Evolutionary conservation across 805 yeast species (phyloP).

Genomic region (Saturnispora gosingensis): DNA sequence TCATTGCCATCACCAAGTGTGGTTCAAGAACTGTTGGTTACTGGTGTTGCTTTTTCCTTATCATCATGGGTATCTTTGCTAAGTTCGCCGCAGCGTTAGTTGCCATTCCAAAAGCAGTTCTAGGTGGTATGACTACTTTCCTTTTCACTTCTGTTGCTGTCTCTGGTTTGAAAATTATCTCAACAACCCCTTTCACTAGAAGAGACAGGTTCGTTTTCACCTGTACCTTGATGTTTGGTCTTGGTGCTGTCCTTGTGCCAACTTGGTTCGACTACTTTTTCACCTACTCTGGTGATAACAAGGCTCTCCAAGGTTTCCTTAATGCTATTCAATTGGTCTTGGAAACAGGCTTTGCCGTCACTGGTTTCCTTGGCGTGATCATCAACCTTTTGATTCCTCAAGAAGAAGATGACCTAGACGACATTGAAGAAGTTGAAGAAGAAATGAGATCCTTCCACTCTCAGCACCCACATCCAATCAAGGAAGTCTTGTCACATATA

Average conservation of each 20-base stretch:
- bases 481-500: slow-evolving; percentile 9
- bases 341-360: slow-evolving; percentile 52
- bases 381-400: slow-evolving; percentile 43
- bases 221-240: slow-evolving; percentile 42
- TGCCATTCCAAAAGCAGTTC: slow-evolving; percentile 66
- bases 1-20: slow-evolving; percentile 83
- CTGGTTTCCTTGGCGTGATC: slow-evolving; percentile 45
- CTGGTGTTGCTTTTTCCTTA: slow-evolving; percentile 50
- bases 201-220: slow-evolving; percentile 49
- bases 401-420: slow-evolving; percentile 39
- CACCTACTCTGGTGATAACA: slow-evolving; percentile 40
- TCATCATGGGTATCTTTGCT: slow-evolving; percentile 81
- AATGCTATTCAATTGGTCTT: slow-evolving; percentile 45
- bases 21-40: slow-evolving; percentile 69
- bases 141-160: slow-evolving; percentile 49
- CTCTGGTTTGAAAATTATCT: slow-evolving; percentile 46
- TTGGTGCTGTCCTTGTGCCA: slow-evolving; percentile 39
- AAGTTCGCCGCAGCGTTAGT: slow-evolving; percentile 86
- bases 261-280: slow-evolving; percentile 42
- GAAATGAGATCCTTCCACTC: slow-evolving; percentile 48
- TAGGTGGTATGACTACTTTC: slow-evolving; percentile 79
- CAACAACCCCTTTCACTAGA: slow-evolving; percentile 45
- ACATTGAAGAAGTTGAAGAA: slow-evolving; percentile 32
- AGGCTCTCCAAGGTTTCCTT: slow-evolving; percentile 36
- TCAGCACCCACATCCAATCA: slow-evolving; percentile 13